Percentiles rank a stretch among this genome's conserved stretches.
phyloP scores from a whole-genome alignment of 371 early-diverging fungal genomes.

The Mortierella sp. region DNA sequence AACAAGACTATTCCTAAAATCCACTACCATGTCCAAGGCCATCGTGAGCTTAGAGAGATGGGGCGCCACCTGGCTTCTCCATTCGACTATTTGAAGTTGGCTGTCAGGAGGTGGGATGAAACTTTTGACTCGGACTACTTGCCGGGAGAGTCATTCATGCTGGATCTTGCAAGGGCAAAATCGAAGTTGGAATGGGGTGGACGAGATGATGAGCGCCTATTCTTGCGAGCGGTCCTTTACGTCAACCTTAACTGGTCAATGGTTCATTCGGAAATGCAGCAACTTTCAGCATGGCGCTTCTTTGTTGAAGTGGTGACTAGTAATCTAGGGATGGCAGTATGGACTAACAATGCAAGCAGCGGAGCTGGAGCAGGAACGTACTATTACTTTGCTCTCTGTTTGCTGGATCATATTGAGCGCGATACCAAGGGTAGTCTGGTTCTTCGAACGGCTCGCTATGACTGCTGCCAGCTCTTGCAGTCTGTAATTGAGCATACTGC shows the following conservation, averaged over 20 bases:
- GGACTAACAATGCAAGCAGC: conserved; percentile 20
- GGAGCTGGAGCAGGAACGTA: conserved; percentile 24
- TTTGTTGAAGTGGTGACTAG: conserved; percentile 40
- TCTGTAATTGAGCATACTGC: conserved; percentile 49
- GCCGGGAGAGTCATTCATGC: conserved; percentile 51
- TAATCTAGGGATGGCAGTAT: conserved; percentile 35
- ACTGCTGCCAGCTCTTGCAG: conserved; percentile 42
- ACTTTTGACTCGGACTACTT: conserved; percentile 41
- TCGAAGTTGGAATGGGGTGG: conserved; percentile 43
- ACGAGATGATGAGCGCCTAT: conserved; percentile 17
- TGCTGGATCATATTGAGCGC: conserved; percentile 59
- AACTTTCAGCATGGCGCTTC: conserved; percentile 52
- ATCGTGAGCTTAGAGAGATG: conserved; percentile 33
- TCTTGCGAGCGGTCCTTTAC: conserved; percentile 33
- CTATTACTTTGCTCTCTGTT: conserved; percentile 37
- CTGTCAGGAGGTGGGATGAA: conserved; percentile 49
- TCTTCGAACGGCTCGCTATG: conserved; percentile 37
- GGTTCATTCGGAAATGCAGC: conserved; percentile 53
- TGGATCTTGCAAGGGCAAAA: conserved; percentile 37
- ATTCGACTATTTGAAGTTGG: conserved; percentile 41
- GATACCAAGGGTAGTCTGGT: conserved; percentile 59
- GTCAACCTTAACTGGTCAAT: conserved; percentile 54
- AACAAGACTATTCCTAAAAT: conserved; percentile 48
- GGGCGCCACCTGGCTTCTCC: conserved; percentile 12
- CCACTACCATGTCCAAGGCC: conserved; percentile 36